Evolutionary conservation across 1,284 basidiomycete genomes (phyloP), one percentile per base, ranked within the genome.

Genomic region (Anthracocystis setariae): DNA sequence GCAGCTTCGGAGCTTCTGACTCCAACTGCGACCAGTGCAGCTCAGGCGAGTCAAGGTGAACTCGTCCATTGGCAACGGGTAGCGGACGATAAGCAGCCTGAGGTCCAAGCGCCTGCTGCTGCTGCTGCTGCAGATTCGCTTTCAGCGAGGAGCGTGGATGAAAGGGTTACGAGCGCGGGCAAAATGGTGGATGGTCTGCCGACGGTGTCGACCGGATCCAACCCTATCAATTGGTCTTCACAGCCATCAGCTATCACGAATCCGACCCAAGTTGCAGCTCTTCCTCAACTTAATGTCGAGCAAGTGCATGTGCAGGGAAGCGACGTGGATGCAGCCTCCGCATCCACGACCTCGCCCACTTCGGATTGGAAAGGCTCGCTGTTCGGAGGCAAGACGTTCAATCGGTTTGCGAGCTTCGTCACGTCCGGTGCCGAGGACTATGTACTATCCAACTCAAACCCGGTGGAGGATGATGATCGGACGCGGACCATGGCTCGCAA

Each of bases 371-470:
- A 55, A 25, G 66, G 57, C 29, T 63, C 66, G 44, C 44, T 92
- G 0, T 87, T 92, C 1, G 89, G 91, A 23, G 90, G 90, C 5
- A 90, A 89, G 83, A 88, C 87, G 47, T 83, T 92, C 56, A 92
- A 93, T 79, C 86, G 91, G 18, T 93, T 92, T 84, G 91, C 90
- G 0, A 89, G 86, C 66, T 93, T 92, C 79, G 92, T 93, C 20
- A 91, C 90, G 1, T 91, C 89, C 63, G 91, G 92, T 38, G 91
- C 91, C 8, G 92, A 93, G 80, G 89, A 89, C 57, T 79, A 71
- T n/a, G 55, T 79, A 17, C 57, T 78, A 8, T 74, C 70, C 32
- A 59, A 47, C n/a, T 21, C 44, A 0, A 43, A 60, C 24, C 32
- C 29, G n/a, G 45, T 15, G 15, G 70, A 58, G 33, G 58, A 61